phyloP scores from a whole-genome alignment of 2,329 filamentous ascomycete genomes.

The Whalleya microplaca region DNA sequence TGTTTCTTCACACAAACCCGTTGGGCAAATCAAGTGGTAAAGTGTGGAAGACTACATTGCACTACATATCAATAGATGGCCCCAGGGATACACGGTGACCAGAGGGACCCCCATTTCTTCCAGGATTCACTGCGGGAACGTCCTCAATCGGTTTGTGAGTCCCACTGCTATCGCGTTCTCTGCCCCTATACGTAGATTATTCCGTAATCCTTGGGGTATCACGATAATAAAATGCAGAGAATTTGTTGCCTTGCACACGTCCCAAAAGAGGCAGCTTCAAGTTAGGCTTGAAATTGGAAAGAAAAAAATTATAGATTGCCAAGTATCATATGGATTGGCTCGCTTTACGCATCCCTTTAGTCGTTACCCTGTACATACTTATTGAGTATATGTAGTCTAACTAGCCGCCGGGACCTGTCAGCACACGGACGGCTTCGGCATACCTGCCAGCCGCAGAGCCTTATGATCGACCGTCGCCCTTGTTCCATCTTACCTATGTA shows the following conservation, averaged over 20 bases:
- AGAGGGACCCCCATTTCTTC: no score
- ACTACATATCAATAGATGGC: no score
- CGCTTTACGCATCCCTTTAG: not conserved
- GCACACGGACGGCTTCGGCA: not conserved
- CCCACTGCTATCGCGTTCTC: no score
- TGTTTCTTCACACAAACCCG: no score
- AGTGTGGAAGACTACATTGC: no score
- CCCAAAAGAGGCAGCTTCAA: not conserved
- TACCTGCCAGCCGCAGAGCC: not conserved
- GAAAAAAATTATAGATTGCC: no score
- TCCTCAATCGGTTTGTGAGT: not conserved
- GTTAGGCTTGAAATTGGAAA: no score
- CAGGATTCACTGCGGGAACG: not conserved
- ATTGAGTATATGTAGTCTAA: no score
- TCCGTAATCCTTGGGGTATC: not conserved
- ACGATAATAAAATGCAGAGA: not conserved
- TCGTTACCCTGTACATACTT: not conserved
- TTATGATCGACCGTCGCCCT: not conserved
- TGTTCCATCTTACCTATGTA: no score
- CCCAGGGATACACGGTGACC: no score
- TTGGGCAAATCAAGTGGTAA: no score
- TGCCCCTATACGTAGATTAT: not conserved
- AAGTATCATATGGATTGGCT: not conserved
- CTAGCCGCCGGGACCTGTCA: no score
- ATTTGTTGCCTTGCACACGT: not conserved